phyloP scores from a whole-genome alignment of 768 basidiomycete species.

The Pholiota molesta region DNA sequence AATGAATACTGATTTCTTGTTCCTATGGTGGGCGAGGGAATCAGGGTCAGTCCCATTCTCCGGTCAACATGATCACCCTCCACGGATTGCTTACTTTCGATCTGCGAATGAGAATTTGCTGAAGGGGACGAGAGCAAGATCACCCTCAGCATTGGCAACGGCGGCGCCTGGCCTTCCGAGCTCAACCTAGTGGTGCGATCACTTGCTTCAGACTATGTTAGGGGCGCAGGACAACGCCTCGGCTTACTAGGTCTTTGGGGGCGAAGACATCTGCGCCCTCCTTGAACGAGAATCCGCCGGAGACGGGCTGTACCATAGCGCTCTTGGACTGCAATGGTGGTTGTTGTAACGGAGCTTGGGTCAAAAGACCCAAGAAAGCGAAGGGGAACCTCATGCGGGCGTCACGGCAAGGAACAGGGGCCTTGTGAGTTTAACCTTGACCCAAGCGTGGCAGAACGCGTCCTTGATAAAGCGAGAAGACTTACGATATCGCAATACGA shows the following conservation, averaged over 20 bases:
- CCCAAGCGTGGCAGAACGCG: not conserved
- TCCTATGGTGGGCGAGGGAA: slow-evolving; percentile 42
- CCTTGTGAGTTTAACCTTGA: slow-evolving; percentile 1
- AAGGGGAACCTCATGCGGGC: slow-evolving; percentile 55
- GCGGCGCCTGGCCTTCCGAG: slow-evolving; percentile 70
- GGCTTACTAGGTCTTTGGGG: slow-evolving; percentile 62
- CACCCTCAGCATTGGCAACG: slow-evolving; percentile 67
- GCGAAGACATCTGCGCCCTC: slow-evolving; percentile 63
- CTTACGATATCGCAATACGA: not conserved
- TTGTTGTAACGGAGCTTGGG: slow-evolving; percentile 53
- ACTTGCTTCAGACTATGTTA: not conserved
- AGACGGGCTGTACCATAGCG: slow-evolving; percentile 25
- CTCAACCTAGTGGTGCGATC: slow-evolving; percentile 41
- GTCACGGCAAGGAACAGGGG: not conserved
- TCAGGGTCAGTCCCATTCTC: not conserved
- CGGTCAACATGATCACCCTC: not conserved
- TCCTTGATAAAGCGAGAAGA: not conserved
- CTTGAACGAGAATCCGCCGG: slow-evolving; percentile 60
- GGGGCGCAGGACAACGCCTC: not conserved
- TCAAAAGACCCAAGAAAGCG: slow-evolving; percentile 54
- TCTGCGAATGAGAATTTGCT: slow-evolving; percentile 74
- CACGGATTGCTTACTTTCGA: slow-evolving; percentile 61
- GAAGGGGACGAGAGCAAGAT: slow-evolving; percentile 67
- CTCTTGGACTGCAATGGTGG: slow-evolving; percentile 22
- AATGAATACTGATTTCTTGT: slow-evolving; percentile 68